A percentile compares a stretch with the other conserved stretches of the same genome.
These are phyloP conservation scores for Francoa sonchifolia DNA, from an alignment of 441 rosid species.

Conservation along the genomic window DNA sequence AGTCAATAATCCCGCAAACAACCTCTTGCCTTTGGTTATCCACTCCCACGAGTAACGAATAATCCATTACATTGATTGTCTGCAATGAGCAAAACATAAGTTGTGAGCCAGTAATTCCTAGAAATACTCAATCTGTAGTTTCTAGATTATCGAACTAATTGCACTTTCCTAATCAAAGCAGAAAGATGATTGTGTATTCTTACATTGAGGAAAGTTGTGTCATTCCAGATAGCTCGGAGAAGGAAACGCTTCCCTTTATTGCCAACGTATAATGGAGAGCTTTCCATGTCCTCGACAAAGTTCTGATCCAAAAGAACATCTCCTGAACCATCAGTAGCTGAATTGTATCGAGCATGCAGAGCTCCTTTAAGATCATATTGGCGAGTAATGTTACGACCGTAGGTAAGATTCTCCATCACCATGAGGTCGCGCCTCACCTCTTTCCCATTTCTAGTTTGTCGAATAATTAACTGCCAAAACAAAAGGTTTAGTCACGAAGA, in stretches of 20 bases:
- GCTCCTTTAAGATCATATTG: conserved; percentile 97
- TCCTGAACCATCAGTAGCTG: conserved; percentile 40
- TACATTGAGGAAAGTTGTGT: conserved; percentile 79
- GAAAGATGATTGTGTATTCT: conserved; percentile 22
- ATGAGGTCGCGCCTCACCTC: conserved; percentile 73
- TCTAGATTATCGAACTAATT: not conserved
- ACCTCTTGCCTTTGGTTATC: conserved; percentile 58
- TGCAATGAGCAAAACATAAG: conserved; percentile 20
- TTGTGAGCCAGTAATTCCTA: not conserved
- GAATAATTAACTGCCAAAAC: conserved; percentile 51
- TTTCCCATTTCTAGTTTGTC: conserved; percentile 69
- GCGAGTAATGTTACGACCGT: conserved; percentile 58
- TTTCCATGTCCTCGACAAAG: conserved; percentile 85
- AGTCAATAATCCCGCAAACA: conserved; percentile 94
- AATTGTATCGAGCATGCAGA: conserved; percentile 55
- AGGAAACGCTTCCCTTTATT: conserved; percentile 56
- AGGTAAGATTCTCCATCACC: conserved; percentile 97
- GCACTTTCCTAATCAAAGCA: not conserved
- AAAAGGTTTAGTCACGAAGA: conserved; percentile 8
- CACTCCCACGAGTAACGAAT: conserved; percentile 85
- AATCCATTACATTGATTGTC: conserved; percentile 95
- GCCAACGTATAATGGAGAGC: conserved; percentile 78
- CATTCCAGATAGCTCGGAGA: conserved; percentile 90
- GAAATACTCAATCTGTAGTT: not conserved
- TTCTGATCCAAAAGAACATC: conserved; percentile 92